Evolutionary conservation across 495 filamentous ascomycete genomes (phyloP).

Genomic region (Penicillium fimorum): DNA sequence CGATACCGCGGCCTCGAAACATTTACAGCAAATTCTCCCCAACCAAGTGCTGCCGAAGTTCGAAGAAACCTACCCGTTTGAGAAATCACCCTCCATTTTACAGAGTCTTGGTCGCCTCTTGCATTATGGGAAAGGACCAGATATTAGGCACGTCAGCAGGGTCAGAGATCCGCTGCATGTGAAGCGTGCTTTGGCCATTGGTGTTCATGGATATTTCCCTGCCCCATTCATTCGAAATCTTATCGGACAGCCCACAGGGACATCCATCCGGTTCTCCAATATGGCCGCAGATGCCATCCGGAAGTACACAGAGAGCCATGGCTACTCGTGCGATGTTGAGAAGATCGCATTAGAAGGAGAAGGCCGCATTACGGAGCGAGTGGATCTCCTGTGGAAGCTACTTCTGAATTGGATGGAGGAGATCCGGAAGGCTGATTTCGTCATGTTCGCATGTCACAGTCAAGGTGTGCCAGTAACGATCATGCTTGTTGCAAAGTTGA

Average conservation of each 20-base stretch:
- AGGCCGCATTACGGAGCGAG: conserved; percentile 86
- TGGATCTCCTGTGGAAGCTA: conserved; percentile 90
- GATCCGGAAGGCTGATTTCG: conserved; percentile 81
- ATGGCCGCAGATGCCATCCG: conserved; percentile 81
- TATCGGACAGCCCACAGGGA: conserved; percentile 92
- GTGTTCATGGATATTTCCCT: conserved; percentile 92
- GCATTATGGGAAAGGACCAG: conserved; percentile 57
- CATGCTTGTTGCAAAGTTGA: conserved; percentile 90
- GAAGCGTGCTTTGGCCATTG: conserved; percentile 84
- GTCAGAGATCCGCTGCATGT: conserved; percentile 67
- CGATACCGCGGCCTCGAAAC: conserved; percentile 42
- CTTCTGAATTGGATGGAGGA: conserved; percentile 93
- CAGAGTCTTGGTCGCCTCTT: conserved; percentile 68
- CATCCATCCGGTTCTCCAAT: conserved; percentile 89
- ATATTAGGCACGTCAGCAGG: conserved; percentile 69
- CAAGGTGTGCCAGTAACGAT: conserved; percentile 93
- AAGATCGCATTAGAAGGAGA: conserved; percentile 97
- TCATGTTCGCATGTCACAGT: conserved; percentile 87
- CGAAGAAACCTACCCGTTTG: conserved; percentile 62
- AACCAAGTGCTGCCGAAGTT: conserved; percentile 72
- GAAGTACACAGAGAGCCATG: conserved; percentile 70
- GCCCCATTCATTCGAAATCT: conserved; percentile 79
- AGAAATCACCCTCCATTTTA: conserved; percentile 67
- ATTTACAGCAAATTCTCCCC: conserved; percentile 45
- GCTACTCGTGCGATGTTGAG: conserved; percentile 68